Evolutionary conservation across 768 basidiomycete species (phyloP).

Genomic region (Lenzites betulinus): DNA sequence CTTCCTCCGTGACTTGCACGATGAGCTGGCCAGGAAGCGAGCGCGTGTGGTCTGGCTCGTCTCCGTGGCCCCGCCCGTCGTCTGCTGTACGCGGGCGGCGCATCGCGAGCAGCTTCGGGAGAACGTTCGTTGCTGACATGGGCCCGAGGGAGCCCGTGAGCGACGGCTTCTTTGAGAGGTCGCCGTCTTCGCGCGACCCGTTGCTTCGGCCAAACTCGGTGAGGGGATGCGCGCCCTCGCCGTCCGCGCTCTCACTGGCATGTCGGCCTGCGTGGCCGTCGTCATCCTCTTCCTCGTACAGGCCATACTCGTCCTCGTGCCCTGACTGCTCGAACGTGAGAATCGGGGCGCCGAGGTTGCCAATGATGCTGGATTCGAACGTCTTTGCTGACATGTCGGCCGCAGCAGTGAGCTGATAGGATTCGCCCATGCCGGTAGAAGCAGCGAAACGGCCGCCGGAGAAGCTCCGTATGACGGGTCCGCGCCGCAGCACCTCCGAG

Average conservation of each 20-base stretch:
- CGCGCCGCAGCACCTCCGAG: slow-evolving; percentile 16
- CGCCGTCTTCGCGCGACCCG: not conserved
- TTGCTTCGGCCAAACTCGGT: not conserved
- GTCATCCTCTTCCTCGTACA: slow-evolving; percentile 4
- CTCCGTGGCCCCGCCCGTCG: not conserved
- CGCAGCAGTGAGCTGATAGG: slow-evolving; percentile 4
- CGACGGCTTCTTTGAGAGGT: slow-evolving; percentile 6
- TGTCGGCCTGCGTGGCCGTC: not conserved
- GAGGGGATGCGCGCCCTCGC: not conserved
- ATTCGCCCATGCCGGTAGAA: slow-evolving; percentile 1
- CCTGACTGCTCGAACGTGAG: slow-evolving; percentile 42
- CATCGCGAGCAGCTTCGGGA: slow-evolving; percentile 1
- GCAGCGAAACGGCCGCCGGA: not conserved
- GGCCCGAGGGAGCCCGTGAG: not conserved
- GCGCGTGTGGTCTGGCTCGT: slow-evolving; percentile 5
- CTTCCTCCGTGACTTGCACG: slow-evolving; percentile 12
- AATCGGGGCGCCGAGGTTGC: slow-evolving; percentile 25
- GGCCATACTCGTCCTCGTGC: slow-evolving; percentile 61
- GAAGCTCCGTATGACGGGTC: slow-evolving; percentile 11
- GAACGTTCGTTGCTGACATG: not conserved
- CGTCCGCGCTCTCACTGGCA: not conserved
- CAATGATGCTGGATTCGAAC: slow-evolving; percentile 21
- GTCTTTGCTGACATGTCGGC: slow-evolving; percentile 6
- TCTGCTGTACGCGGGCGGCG: slow-evolving; percentile 13
- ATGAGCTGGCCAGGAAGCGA: slow-evolving; percentile 9